Base-by-base conservation (phyloP, 768 basidiomycete species). In the Rhodotorula sphaerocarpa region DNA sequence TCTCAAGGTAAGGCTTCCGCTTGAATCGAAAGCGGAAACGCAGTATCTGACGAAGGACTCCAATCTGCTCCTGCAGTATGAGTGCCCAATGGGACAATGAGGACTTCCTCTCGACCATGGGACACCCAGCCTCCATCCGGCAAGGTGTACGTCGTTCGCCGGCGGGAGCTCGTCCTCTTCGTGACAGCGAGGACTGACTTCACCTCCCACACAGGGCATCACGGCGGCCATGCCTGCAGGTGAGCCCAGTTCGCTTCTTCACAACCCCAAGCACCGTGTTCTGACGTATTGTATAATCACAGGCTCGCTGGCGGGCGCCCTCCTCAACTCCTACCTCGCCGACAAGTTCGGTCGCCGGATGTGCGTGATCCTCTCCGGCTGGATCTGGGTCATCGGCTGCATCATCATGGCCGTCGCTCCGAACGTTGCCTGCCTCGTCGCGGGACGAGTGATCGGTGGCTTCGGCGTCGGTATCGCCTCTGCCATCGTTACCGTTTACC, bases 311-410 rank as follows among this genome's bases (percentile, higher is more conserved):
- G 63, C 28, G 6, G 63, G 63, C 28, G 57, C 63, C 9, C 41
- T 65, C 10, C 25, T 59, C 52, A 59, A 55, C 34, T 59, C 63
- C 15, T 59, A n/a, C 10, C 57, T 65, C 39, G 42, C 57, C 15
- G 63, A 65, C 55, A 59, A 55, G 47, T 50, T 65, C 30, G 63
- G 63, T 7, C 36, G 63, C 25, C 58, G 58, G 45, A 20, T 16
- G 18, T 46, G 43, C 2, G 53, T 64, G 42, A 65, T 65, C 21
- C 30, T 59, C 39, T 34, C 41, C 11, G 45, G 56, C 44, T 59
- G 45, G 50, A 18, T 64, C 33, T 64, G 63, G 63, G 56, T 58
- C 14, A 0, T 65, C 47, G 63, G 63, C 4, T 65, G 57, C 43
- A 42, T 65, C 47, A 45, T 65, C 16, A 57, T 59, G 31, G n/a